Conservation (phyloP, 1,284 basidiomycete genomes). For the Melampsora abietis-canadensis region DNA sequence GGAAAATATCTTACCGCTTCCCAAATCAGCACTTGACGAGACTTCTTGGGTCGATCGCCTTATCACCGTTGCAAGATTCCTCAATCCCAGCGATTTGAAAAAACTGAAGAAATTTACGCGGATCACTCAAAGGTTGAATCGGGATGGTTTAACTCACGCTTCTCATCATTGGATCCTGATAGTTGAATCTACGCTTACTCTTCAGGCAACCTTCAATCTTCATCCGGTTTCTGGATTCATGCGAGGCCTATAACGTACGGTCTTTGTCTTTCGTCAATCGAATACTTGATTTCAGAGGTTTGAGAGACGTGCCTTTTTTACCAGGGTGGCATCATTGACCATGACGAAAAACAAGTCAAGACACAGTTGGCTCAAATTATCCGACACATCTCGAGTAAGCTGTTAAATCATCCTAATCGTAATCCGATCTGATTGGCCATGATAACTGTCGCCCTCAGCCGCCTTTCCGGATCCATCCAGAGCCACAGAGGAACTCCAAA, state of each 20-base stretch:
- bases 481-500: conserved; percentile 70
- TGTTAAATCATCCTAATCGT: conserved; percentile 59
- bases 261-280: background rate
- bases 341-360: conserved; percentile 18
- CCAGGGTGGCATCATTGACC: conserved; percentile 31
- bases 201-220: conserved; percentile 64
- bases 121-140: conserved; percentile 20
- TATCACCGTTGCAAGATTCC: conserved; percentile 19
- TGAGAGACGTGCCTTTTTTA: background rate
- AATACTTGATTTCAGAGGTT: background rate
- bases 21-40: conserved; percentile 51
- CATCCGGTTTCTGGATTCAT: conserved; percentile 66
- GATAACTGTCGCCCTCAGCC: conserved; percentile 57
- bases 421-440: conserved; percentile 59
- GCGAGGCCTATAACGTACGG: conserved; percentile 74
- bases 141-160: conserved; percentile 59
- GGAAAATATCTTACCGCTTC: conserved; percentile 76
- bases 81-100: conserved; percentile 15
- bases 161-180: conserved; percentile 56
- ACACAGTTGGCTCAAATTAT: conserved; percentile 35
- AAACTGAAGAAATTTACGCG: conserved; percentile 29
- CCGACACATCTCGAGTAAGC: conserved; percentile 3
- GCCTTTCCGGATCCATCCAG: conserved; percentile 69
- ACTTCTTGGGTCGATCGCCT: conserved; percentile 29
- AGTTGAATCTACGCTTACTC: conserved; percentile 12